Percentiles rank a stretch among this genome's conserved stretches.
Evolutionary conservation across 2,329 filamentous ascomycete genomes (phyloP).

Genomic region (Paracorniculantispora psalliotae): DNA sequence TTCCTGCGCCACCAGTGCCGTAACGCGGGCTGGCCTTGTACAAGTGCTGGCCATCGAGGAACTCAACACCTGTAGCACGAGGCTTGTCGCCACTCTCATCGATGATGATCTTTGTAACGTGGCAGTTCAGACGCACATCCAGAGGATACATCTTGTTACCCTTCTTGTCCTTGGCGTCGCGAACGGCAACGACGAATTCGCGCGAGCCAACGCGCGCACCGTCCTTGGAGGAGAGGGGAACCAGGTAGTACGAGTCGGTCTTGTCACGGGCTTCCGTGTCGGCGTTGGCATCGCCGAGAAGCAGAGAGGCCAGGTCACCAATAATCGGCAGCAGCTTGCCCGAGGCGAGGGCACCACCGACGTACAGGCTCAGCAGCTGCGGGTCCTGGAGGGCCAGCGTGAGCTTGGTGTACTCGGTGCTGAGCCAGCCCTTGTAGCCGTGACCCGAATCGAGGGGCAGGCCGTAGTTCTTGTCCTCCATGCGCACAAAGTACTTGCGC

Average conservation of each 20-base stretch:
- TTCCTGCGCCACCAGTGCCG: conserved; percentile 23
- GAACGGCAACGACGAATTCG: conserved; percentile 47
- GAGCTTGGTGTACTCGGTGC: conserved; percentile 45
- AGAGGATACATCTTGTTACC: conserved; percentile 52
- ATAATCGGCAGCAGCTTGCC: conserved; percentile 27
- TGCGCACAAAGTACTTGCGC: conserved; percentile 48
- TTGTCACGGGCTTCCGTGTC: conserved; percentile 39
- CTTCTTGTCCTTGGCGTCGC: conserved; percentile 43
- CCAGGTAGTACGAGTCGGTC: conserved; percentile 45
- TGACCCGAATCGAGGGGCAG: conserved; percentile 40
- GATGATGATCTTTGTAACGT: conserved; percentile 42
- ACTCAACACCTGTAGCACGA: conserved; percentile 44
- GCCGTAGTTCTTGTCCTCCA: conserved; percentile 52
- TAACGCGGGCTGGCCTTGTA: conserved; percentile 41
- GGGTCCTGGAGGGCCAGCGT: conserved; percentile 46
- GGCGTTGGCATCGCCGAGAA: conserved; percentile 47
- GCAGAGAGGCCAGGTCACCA: conserved; percentile 35
- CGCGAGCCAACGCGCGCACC: conserved; percentile 47
- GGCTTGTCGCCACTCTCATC: conserved; percentile 33
- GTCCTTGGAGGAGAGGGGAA: conserved; percentile 47
- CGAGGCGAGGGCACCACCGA: conserved; percentile 44
- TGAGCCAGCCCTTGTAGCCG: conserved; percentile 54
- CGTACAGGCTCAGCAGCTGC: conserved; percentile 47
- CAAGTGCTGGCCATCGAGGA: conserved; percentile 40
- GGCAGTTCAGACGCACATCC: conserved; percentile 45